Percentiles rank a stretch among this genome's conserved stretches.
These are phyloP conservation scores for Notholithocarpus densiflorus DNA, from an alignment of 306 rosid species.

Conservation along the genomic window DNA sequence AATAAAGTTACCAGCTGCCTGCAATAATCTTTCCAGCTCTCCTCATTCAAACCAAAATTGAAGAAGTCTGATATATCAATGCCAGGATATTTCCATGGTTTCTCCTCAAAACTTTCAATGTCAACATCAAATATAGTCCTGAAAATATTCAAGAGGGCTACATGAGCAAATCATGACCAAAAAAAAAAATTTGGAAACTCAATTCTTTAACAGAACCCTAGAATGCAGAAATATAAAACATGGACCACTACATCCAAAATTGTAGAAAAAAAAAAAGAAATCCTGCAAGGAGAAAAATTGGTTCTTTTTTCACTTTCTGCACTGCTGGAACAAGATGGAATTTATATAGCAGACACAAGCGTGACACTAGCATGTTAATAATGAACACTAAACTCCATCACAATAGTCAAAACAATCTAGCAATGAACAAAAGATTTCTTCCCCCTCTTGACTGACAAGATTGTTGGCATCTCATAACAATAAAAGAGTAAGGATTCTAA, in stretches of 20 bases:
- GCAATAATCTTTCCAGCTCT: conserved; percentile 96
- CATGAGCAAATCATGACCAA: conserved; percentile 6
- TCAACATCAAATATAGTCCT: conserved; percentile 97
- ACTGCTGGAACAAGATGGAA: not conserved
- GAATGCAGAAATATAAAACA: not conserved
- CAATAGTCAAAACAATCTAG: not conserved
- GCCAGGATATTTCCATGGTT: conserved; percentile 86
- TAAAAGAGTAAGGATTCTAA: not conserved
- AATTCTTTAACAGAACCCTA: not conserved
- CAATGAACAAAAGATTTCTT: not conserved
- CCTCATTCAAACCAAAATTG: conserved; percentile 93
- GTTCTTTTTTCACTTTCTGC: not conserved
- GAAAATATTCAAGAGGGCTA: conserved; percentile 34
- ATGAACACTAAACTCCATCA: not conserved
- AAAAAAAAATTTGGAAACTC: not conserved
- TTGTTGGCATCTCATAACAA: not conserved
- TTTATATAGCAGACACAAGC: not conserved
- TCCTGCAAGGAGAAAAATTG: not conserved
- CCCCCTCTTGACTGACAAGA: not conserved
- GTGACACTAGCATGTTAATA: not conserved
- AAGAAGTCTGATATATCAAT: conserved; percentile 82
- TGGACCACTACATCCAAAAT: not conserved
- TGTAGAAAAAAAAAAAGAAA: not conserved
- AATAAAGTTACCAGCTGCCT: conserved; percentile 79
- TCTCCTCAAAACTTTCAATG: conserved; percentile 87